A percentile compares a stretch with the other conserved stretches of the same genome.
These are phyloP conservation scores for Przewalskia tangutica DNA, from an alignment of 257 asterid species.

Conservation along the genomic window DNA sequence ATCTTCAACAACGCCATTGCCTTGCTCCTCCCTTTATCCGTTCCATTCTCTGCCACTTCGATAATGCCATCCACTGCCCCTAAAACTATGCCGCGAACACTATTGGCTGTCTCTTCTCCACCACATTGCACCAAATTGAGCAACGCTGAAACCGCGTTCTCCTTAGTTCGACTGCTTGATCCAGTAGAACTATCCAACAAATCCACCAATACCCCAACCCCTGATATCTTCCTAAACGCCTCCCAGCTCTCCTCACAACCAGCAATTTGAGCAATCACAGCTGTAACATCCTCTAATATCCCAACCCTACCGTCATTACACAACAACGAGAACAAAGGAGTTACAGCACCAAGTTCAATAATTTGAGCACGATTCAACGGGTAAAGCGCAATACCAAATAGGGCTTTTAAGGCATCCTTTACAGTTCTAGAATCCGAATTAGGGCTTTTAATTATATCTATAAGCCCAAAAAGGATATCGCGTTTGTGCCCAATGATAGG, in stretches of 20 bases:
- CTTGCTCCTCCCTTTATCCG: slow-evolving; percentile 63
- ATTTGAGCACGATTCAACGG: slow-evolving; percentile 63
- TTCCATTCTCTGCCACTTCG: slow-evolving; percentile 63
- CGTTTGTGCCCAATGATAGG: slow-evolving; percentile 80
- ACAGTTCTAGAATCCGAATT: slow-evolving; percentile 58
- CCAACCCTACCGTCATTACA: slow-evolving; percentile 67
- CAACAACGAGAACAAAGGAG: slow-evolving; percentile 57
- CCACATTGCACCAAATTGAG: slow-evolving; percentile 71
- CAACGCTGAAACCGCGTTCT: slow-evolving; percentile 65
- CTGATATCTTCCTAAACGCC: slow-evolving; percentile 53
- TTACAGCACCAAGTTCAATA: slow-evolving; percentile 76
- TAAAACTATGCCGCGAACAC: slow-evolving; percentile 40
- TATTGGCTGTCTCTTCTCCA: slow-evolving; percentile 40
- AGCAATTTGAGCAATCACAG: slow-evolving; percentile 86
- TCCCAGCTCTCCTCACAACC: slow-evolving; percentile 92
- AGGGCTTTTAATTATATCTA: slow-evolving; percentile 43
- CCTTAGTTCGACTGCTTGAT: slow-evolving; percentile 67
- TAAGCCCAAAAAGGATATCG: slow-evolving; percentile 72
- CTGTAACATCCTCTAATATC: slow-evolving; percentile 80
- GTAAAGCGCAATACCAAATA: slow-evolving; percentile 63
- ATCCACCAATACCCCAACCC: slow-evolving; percentile 69
- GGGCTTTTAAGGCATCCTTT: slow-evolving; percentile 73
- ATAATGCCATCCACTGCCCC: slow-evolving; percentile 68
- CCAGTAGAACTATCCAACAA: slow-evolving; percentile 71
- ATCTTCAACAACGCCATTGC: slow-evolving; percentile 44